phyloP scores from a whole-genome alignment of 2,329 filamentous ascomycete species.

The Claviceps sp. region DNA sequence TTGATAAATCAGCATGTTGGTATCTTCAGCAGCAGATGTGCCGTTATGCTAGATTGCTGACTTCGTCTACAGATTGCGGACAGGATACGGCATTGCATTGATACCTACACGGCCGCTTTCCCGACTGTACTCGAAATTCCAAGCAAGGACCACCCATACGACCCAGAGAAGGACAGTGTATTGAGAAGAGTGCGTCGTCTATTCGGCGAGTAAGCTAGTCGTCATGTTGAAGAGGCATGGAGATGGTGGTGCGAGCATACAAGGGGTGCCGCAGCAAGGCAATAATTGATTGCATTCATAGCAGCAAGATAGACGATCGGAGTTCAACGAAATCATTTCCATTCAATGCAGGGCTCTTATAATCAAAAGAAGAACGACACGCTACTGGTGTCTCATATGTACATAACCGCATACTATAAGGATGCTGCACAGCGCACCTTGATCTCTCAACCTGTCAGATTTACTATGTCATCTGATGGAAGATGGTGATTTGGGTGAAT shows the following conservation, averaged over 20 bases:
- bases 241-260: background rate
- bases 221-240: background rate
- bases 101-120: conserved; percentile 87
- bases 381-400: background rate
- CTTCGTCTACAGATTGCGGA: conserved; percentile 61
- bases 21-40: conserved; percentile 5
- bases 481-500: too few relatives aligned
- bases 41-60: background rate
- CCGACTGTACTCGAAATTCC: conserved; percentile 95
- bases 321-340: background rate
- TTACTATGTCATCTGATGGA: too few relatives aligned
- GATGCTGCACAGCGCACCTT: background rate
- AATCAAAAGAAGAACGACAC: background rate
- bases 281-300: background rate
- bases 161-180: conserved; percentile 97
- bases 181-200: conserved; percentile 64
- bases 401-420: background rate
- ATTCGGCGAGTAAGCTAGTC: conserved; percentile 48
- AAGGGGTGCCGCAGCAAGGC: background rate
- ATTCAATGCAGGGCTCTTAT: background rate
- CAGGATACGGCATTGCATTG: conserved; percentile 78
- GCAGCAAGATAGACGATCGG: background rate
- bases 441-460: background rate
- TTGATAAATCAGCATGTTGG: conserved; percentile 94
- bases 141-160: conserved; percentile 97